These are phyloP conservation scores for Suillus subaureus DNA, from an alignment of 768 basidiomycete genomes.

Conservation along the genomic window DNA sequence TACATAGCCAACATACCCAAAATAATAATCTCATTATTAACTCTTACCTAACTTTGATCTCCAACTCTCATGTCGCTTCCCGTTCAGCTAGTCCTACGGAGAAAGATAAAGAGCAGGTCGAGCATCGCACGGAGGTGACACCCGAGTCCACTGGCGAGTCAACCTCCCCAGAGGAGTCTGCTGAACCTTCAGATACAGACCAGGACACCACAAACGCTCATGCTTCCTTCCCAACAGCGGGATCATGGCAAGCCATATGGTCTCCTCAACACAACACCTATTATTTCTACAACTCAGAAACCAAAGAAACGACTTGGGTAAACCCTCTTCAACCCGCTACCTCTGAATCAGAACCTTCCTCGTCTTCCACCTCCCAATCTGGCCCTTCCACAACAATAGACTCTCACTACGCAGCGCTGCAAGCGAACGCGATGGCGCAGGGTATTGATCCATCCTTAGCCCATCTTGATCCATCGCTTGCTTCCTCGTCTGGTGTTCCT, in stretches of 20 bases:
- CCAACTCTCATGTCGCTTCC: slow-evolving; percentile 9
- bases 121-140: slow-evolving; percentile 2
- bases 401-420: slow-evolving; percentile 51
- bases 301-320: slow-evolving; percentile 82
- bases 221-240: slow-evolving; percentile 25
- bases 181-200: slow-evolving; percentile 12
- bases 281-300: slow-evolving; percentile 80
- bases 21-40: slow-evolving; percentile 11
- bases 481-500: slow-evolving; percentile 31
- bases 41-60: slow-evolving; percentile 4
- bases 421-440: slow-evolving; percentile 72
- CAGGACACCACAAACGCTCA: slow-evolving; percentile 11
- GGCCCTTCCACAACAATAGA: slow-evolving; percentile 28
- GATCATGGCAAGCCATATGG: slow-evolving; percentile 80
- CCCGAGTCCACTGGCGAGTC: slow-evolving; percentile 9
- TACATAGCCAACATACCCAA: slow-evolving; percentile 2
- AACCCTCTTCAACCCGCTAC: slow-evolving; percentile 63
- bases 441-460: slow-evolving; percentile 86
- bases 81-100: slow-evolving; percentile 19
- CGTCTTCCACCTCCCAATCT: slow-evolving; percentile 20
- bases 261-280: slow-evolving; percentile 78
- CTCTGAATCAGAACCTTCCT: slow-evolving; percentile 25
- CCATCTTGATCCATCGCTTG: slow-evolving; percentile 74
- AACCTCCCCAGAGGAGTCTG: slow-evolving; percentile 9
- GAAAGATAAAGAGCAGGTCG: neutral